A percentile compares a stretch with the other conserved stretches of the same genome.
Evolutionary conservation across 1,284 basidiomycete species (phyloP).

Genomic region (Phylloporus sp.): DNA sequence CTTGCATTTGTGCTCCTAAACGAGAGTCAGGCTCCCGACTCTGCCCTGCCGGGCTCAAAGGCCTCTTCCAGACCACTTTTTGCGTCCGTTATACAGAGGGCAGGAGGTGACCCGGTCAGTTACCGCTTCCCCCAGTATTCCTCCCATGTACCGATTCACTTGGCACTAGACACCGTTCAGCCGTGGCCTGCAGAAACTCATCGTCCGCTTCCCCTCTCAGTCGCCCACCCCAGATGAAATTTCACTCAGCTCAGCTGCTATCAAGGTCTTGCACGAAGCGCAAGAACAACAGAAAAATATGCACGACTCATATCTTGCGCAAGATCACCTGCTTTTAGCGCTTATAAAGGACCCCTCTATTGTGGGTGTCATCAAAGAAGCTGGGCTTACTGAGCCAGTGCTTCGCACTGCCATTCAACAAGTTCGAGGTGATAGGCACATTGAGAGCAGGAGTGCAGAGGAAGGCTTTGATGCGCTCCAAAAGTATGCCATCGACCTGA

Average conservation of each 20-base stretch:
- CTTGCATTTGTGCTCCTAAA: slow-evolving; percentile 80
- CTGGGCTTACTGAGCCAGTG: slow-evolving; percentile 73
- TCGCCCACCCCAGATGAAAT: slow-evolving; percentile 86
- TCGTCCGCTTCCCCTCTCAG: slow-evolving; percentile 84
- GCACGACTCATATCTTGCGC: slow-evolving; percentile 94
- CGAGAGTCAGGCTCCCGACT: slow-evolving; percentile 52
- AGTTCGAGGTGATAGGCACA: slow-evolving; percentile 80
- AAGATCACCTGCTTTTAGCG: slow-evolving; percentile 83
- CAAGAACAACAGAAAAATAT: slow-evolving; percentile 85
- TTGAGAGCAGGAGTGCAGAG: slow-evolving; percentile 84
- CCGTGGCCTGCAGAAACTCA: slow-evolving; percentile 70
- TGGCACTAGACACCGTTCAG: slow-evolving; percentile 58
- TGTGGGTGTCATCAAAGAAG: slow-evolving; percentile 74
- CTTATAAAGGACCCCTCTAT: slow-evolving; percentile 75
- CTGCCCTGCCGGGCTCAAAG: slow-evolving; percentile 39
- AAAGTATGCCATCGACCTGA: slow-evolving; percentile 88
- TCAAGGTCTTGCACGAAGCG: slow-evolving; percentile 82
- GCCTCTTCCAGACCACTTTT: slow-evolving; percentile 62
- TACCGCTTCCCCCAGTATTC: slow-evolving; percentile 12
- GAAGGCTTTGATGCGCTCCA: slow-evolving; percentile 88
- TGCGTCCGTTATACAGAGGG: slow-evolving; percentile 76
- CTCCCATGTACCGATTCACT: slow-evolving; percentile 45
- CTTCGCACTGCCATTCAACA: slow-evolving; percentile 85
- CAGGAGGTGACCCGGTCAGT: slow-evolving; percentile 77
- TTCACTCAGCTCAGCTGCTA: slow-evolving; percentile 64